Conservation (phyloP, 2,329 filamentous ascomycete genomes). For the Aspergillus hiratsukae region DNA sequence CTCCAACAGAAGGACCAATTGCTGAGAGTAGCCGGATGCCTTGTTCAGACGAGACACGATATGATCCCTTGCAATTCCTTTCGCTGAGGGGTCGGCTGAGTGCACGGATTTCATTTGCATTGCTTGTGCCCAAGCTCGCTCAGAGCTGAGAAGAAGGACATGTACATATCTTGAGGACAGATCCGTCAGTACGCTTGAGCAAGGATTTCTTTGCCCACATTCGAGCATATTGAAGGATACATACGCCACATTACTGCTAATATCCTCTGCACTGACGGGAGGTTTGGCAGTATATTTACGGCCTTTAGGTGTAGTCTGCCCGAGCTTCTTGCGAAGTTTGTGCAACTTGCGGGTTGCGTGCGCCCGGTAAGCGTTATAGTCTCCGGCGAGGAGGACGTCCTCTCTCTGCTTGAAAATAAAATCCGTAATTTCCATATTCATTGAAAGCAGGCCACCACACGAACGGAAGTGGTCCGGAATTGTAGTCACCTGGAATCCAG, state of each 20-base stretch:
- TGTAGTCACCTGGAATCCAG: neutral
- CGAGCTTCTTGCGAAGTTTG: conserved; percentile 78
- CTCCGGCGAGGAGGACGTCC: conserved; percentile 78
- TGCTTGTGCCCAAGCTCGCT: conserved; percentile 91
- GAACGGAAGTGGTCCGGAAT: neutral
- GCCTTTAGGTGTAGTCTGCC: conserved; percentile 75
- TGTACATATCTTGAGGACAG: conserved; percentile 59
- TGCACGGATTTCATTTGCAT: conserved; percentile 89
- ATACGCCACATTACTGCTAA: conserved; percentile 72
- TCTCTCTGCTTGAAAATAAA: conserved; percentile 76
- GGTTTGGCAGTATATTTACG: conserved; percentile 75
- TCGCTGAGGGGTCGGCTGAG: conserved; percentile 65
- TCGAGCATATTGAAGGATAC: conserved; percentile 20
- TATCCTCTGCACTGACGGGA: conserved; percentile 67
- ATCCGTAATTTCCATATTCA: conserved; percentile 80
- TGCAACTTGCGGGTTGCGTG: conserved; percentile 77
- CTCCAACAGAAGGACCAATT: conserved; percentile 63
- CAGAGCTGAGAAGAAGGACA: conserved; percentile 77
- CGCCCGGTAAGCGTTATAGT: conserved; percentile 79
- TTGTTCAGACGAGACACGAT: conserved; percentile 85
- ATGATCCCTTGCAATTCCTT: conserved; percentile 76
- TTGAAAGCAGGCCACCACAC: neutral
- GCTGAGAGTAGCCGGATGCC: conserved; percentile 64
- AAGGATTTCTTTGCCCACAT: neutral
- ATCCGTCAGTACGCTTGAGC: conserved; percentile 9